Percentiles rank a stretch among this genome's conserved stretches.
Conservation (phyloP, 768 basidiomycete species). For the Psilocybe subaeruginosa region DNA sequence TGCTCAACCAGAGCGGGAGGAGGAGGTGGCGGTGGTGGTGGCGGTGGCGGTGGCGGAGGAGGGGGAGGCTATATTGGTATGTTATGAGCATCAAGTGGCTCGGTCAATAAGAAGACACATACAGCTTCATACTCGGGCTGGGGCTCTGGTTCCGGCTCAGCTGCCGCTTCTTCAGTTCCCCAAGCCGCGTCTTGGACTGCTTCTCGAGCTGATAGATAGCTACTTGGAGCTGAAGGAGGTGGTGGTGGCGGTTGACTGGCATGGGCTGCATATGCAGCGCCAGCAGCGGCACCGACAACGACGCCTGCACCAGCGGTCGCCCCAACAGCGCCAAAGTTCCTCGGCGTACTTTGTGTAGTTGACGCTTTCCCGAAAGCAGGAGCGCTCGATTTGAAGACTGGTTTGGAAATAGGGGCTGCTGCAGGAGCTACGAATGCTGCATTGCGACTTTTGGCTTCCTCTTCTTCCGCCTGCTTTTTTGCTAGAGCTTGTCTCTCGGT, state of each 20-base stretch:
- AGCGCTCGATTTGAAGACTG: slow-evolving; percentile 47
- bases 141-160: slow-evolving; percentile 19
- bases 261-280: slow-evolving; percentile 30
- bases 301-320: slow-evolving; percentile 33
- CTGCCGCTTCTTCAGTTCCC: slow-evolving; percentile 29
- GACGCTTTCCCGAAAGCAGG: slow-evolving; percentile 50
- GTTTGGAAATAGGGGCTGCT: slow-evolving; percentile 33
- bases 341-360: slow-evolving; percentile 36
- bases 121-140: slow-evolving; percentile 27
- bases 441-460: slow-evolving; percentile 63
- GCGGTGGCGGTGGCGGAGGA: slow-evolving; percentile 42
- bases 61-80: slow-evolving; percentile 30
- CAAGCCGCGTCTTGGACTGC: slow-evolving; percentile 34
- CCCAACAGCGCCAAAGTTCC: slow-evolving; percentile 46
- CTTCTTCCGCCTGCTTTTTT: slow-evolving; percentile 84
- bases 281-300: slow-evolving; percentile 38
- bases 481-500: slow-evolving; percentile 90
- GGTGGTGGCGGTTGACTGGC: slow-evolving; percentile 27
- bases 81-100: not conserved
- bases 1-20: slow-evolving; percentile 32
- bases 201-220: slow-evolving; percentile 26
- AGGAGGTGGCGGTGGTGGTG: slow-evolving; percentile 39
- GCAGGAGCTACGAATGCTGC: slow-evolving; percentile 49
- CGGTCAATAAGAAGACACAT: slow-evolving; percentile 14
- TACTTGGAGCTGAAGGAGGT: slow-evolving; percentile 21